phyloP scores from a whole-genome alignment of 306 rosid species.

The Dryas octopetala region DNA sequence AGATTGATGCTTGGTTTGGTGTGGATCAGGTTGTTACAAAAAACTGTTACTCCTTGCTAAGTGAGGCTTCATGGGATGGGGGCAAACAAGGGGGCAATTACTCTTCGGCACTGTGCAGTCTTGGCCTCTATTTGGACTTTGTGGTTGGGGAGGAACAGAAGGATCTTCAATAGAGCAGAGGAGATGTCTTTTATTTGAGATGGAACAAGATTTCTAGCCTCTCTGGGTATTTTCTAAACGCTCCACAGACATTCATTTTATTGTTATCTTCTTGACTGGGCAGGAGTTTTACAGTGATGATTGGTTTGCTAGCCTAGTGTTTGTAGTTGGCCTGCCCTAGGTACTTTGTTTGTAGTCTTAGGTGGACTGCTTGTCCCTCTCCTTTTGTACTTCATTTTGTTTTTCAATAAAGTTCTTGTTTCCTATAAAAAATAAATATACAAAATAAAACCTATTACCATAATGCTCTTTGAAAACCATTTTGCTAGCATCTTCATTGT shows the following conservation, averaged over 20 bases:
- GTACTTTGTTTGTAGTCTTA: not conserved
- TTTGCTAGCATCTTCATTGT: constrained; percentile 40
- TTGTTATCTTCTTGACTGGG: not conserved
- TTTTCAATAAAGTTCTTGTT: not conserved
- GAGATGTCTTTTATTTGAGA: not conserved
- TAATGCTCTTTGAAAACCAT: constrained; percentile 33
- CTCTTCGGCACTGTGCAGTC: too few species aligned
- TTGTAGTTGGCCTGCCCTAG: not conserved
- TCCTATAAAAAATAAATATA: not conserved
- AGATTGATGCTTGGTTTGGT: too few species aligned
- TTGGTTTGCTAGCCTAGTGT: not conserved
- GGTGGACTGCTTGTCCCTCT: not conserved
- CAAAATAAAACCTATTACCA: constrained; percentile 47
- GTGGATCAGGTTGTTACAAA: too few species aligned
- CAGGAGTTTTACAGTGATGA: not conserved
- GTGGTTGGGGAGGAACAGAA: too few species aligned
- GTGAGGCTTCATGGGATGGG: too few species aligned
- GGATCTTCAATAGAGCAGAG: not conserved
- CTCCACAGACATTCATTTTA: not conserved
- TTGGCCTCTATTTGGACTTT: too few species aligned
- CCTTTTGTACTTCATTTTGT: not conserved
- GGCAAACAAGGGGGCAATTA: too few species aligned
- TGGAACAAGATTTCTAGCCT: not conserved
- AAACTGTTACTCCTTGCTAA: too few species aligned
- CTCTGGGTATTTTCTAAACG: not conserved